These are phyloP conservation scores for Pythium aphanidermatum DNA, from an alignment of 352 stramenopile species.

Conservation along the genomic window DNA sequence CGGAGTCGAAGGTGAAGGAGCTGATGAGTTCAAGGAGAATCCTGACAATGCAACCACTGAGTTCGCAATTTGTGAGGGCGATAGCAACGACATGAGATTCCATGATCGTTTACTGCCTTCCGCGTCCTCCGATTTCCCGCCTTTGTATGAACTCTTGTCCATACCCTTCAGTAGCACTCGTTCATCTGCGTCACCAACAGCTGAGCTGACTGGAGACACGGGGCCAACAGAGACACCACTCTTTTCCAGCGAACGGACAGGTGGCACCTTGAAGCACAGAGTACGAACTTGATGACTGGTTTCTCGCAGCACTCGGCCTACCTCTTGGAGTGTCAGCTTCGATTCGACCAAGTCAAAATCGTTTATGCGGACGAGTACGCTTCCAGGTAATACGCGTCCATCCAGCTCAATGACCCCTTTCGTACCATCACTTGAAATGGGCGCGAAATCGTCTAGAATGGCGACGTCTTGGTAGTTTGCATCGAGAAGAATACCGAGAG, in stretches of 20 bases:
- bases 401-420: constrained; percentile 44
- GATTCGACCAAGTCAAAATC: constrained; percentile 35
- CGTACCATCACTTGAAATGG: constrained; percentile 17
- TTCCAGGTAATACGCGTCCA: constrained; percentile 32
- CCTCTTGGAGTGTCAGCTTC: constrained; percentile 33
- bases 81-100: constrained; percentile 17
- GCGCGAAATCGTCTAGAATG: constrained; percentile 53
- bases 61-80: constrained; percentile 13
- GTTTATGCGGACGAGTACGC: constrained; percentile 59
- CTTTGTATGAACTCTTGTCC: constrained; percentile 21
- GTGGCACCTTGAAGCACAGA: constrained; percentile 39
- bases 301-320: constrained; percentile 44
- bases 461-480: constrained; percentile 24
- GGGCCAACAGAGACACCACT: not conserved
- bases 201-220: constrained; percentile 5
- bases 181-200: constrained; percentile 8
- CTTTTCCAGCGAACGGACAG: not conserved
- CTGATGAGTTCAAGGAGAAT: not conserved
- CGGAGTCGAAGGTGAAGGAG: not conserved
- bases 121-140: constrained; percentile 3
- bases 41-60: constrained; percentile 12
- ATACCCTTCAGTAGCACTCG: constrained; percentile 21
- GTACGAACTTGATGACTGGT: constrained; percentile 31
- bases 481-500: constrained; percentile 62
- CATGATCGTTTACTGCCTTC: constrained; percentile 7